Percentiles rank a stretch among this genome's conserved stretches.
Conservation (phyloP, 2,329 filamentous ascomycete species). For the Meredithiella fracta region DNA sequence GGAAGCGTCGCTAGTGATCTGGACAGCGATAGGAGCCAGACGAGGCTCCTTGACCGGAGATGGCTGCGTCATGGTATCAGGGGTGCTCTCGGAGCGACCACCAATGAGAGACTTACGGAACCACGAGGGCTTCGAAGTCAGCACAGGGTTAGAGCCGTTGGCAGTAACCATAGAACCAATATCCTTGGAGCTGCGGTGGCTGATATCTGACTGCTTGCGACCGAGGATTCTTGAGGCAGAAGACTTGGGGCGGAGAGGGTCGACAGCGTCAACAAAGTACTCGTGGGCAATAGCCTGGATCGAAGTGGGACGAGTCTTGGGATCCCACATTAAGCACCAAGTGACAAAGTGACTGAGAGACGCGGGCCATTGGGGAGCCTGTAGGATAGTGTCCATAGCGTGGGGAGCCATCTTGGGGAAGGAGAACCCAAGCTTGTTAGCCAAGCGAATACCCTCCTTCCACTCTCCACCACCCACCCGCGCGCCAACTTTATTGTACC, state of each 20-base stretch:
- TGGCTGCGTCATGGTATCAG: constrained; percentile 7
- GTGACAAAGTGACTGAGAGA: constrained; percentile 86
- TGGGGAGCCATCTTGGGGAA: constrained; percentile 99
- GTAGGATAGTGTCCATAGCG: constrained; percentile 85
- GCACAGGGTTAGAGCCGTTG: constrained; percentile 24
- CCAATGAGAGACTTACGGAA: constrained; percentile 89
- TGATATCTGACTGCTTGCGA: constrained; percentile 77
- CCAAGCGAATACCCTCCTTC: constrained; percentile 83
- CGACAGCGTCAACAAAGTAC: constrained; percentile 82
- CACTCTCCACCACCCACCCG: constrained; percentile 91
- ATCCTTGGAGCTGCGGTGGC: constrained; percentile 50
- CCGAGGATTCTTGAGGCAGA: constrained; percentile 70
- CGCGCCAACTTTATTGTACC: constrained; percentile 81
- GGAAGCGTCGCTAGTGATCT: constrained; percentile 26
- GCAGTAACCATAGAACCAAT: constrained; percentile 15
- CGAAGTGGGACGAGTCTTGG: constrained; percentile 77
- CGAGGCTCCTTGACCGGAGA: constrained; percentile 29
- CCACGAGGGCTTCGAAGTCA: constrained; percentile 74
- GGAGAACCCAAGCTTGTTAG: constrained; percentile 92
- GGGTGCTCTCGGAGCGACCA: constrained; percentile 41
- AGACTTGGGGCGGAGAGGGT: constrained; percentile 83
- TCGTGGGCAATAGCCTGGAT: constrained; percentile 89
- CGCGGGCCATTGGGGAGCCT: constrained; percentile 77
- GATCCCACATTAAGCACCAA: constrained; percentile 98
- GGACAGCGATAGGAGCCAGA: constrained; percentile 26